Percentiles rank a stretch among this genome's conserved stretches.
phyloP scores from a whole-genome alignment of 495 filamentous ascomycete genomes.

The Talaromyces liani region DNA sequence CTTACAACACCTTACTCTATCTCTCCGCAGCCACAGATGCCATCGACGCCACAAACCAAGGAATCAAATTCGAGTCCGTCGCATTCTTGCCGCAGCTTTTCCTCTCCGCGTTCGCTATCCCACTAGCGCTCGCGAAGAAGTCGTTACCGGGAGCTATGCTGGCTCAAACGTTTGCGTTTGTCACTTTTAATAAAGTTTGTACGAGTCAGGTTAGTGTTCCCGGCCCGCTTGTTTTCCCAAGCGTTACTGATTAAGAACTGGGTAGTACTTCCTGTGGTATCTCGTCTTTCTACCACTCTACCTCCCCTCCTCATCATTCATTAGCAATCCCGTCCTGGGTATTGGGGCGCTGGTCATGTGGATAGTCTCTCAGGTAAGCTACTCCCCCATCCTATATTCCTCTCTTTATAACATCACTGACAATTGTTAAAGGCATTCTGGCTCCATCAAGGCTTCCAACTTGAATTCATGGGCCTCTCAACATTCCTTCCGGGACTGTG shows the following conservation, averaged over 20 bases:
- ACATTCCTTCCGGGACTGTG: slow-evolving; percentile 83
- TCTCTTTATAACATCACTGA: not conserved
- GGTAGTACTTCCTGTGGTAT: slow-evolving; percentile 92
- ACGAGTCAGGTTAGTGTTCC: slow-evolving; percentile 62
- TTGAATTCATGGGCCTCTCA: slow-evolving; percentile 84
- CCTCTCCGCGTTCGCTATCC: slow-evolving; percentile 69
- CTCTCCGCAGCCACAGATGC: slow-evolving; percentile 49
- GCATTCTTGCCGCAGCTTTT: slow-evolving; percentile 85
- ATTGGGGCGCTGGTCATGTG: slow-evolving; percentile 58
- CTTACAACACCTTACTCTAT: slow-evolving; percentile 89
- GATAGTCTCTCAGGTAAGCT: slow-evolving; percentile 56
- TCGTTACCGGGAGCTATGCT: slow-evolving; percentile 81
- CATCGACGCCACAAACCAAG: slow-evolving; percentile 10
- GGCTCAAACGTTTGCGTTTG: slow-evolving; percentile 98
- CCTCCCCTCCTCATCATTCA: slow-evolving; percentile 68
- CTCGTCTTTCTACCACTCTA: slow-evolving; percentile 88
- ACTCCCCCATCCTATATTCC: not conserved
- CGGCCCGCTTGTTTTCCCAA: too few species aligned
- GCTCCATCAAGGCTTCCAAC: slow-evolving; percentile 80
- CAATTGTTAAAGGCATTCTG: slow-evolving; percentile 56
- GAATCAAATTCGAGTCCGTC: slow-evolving; percentile 59
- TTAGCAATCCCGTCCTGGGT: slow-evolving; percentile 51
- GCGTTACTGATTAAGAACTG: too few species aligned
- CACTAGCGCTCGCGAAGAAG: slow-evolving; percentile 72
- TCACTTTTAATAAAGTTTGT: slow-evolving; percentile 97